phyloP scores from a whole-genome alignment of 2,329 filamentous ascomycete species.

The Calonectria montana region DNA sequence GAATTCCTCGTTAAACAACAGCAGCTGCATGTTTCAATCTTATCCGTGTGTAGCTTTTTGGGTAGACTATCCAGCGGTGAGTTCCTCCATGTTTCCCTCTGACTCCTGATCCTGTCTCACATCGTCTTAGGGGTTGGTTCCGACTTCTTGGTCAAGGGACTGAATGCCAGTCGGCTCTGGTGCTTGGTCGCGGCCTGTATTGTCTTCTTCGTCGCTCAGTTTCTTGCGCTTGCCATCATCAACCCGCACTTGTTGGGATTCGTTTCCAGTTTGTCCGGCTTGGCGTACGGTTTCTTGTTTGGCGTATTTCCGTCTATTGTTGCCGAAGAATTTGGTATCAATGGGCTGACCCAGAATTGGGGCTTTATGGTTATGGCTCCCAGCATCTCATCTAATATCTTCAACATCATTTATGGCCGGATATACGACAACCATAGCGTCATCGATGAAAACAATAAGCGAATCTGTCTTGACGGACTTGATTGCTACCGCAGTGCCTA shows the following conservation, averaged over 20 bases:
- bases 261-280: conserved; percentile 85
- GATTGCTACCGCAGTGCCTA: conserved; percentile 87
- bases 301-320: conserved; percentile 92
- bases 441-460: conserved; percentile 74
- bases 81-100: conserved; percentile 36
- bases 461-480: conserved; percentile 81
- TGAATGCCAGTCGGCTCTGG: conserved; percentile 88
- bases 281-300: conserved; percentile 94
- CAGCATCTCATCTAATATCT: conserved; percentile 88
- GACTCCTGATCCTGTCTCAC: not conserved
- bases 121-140: conserved; percentile 79
- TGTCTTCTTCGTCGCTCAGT: conserved; percentile 83
- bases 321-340: conserved; percentile 90
- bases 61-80: conserved; percentile 82
- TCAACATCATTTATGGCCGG: conserved; percentile 89
- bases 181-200: conserved; percentile 82
- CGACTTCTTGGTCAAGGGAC: conserved; percentile 85
- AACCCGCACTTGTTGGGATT: conserved; percentile 82
- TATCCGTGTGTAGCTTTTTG: conserved; percentile 89
- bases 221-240: conserved; percentile 78
- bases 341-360: conserved; percentile 94
- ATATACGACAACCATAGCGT: conserved; percentile 86
- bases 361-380: conserved; percentile 93
- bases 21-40: conserved; percentile 90
- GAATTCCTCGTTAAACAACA: conserved; percentile 84